Base-by-base conservation (phyloP, 2,329 filamentous ascomycete genomes). In the Fusarium devonianum region DNA sequence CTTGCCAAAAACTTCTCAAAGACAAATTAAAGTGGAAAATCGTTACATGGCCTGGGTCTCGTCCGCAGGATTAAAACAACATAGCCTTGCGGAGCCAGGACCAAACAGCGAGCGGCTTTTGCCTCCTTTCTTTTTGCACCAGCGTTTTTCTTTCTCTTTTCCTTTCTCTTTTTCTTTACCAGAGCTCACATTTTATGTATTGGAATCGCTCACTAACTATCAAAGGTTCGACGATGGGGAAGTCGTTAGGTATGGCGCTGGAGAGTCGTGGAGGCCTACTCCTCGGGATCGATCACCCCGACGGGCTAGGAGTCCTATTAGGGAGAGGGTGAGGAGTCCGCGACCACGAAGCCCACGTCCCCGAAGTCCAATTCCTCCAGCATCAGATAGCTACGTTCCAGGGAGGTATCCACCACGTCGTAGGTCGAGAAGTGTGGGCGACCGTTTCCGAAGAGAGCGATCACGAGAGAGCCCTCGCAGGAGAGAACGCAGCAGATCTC, bases 231-330 rank as follows among this genome's bases (percentile, higher is more conserved):
- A 85, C 56, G 82, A 85, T 58, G 82, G 82, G 33, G 82, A 85
- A 70, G 82, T 85, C 43, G 79, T 83, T 56, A 75, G 82, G 63
- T 85, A 84, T 66, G 82, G 82, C 40, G 82, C 82, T 10, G 82
- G 82, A 49, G 82, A 85, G 69, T 84, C 81, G 26, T 85, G 83
- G 74, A 74, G 82, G 50, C 82, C 82, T 9, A 84, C 80, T 49
- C 82, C 82, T 39, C 70, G 77, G 38, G 74, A 77, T 56, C 73
- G 77, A 46, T 80, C 78, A 19, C 77, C 78, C 12, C 60, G 69
- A 34, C 64, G 68, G 49, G 51, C 60, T 14, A 66, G 69, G 44
- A 73, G 70, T 52, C 70, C 69, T 9, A 48, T 65, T 16, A 53
- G 66, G 34, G 67, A 69, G 13, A 62, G 67, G 51, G 55, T 63